Conservation (phyloP, 1,139 yeast species). For the Zygosaccharomyces pseudobailii region DNA sequence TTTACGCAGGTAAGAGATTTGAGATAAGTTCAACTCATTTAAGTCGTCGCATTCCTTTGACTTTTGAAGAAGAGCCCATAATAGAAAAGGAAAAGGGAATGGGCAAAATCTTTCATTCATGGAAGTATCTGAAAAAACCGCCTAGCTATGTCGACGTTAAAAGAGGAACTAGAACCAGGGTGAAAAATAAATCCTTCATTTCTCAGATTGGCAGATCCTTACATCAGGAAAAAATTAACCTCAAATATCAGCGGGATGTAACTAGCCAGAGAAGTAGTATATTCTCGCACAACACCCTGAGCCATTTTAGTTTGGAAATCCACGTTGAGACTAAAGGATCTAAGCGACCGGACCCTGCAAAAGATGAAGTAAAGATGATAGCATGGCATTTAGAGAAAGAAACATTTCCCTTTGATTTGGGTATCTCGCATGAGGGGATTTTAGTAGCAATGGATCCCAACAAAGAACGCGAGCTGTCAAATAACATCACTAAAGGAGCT, state of each 20-base stretch:
- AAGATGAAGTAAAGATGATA: conserved; percentile 54
- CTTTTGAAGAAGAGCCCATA: conserved; percentile 19
- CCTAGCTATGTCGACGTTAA: conserved; percentile 40
- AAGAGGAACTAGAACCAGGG: conserved; percentile 24
- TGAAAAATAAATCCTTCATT: conserved; percentile 24
- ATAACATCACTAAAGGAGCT: conserved; percentile 16
- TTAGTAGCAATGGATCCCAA: conserved; percentile 24
- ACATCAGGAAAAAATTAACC: conserved; percentile 35
- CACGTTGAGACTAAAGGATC: conserved; percentile 53
- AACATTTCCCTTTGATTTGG: conserved; percentile 35
- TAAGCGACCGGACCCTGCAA: conserved; percentile 59
- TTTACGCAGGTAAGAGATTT: conserved; percentile 64
- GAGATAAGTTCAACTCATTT: conserved; percentile 31
- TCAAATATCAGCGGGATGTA: conserved; percentile 29
- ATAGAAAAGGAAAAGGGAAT: conserved; percentile 7
- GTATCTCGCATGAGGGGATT: conserved; percentile 35
- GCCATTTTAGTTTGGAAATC: conserved; percentile 59
- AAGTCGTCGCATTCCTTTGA: conserved; percentile 24
- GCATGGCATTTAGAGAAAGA: conserved; percentile 59
- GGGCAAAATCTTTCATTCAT: conserved; percentile 18
- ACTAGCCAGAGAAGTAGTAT: conserved; percentile 32
- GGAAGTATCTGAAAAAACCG: conserved; percentile 39
- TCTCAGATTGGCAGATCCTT: conserved; percentile 50
- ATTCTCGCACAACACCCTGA: conserved; percentile 45
- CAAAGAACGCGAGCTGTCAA: neutral